Evolutionary conservation across 208 protist genomes (phyloP).

Genomic region (Tritrichomonas foetus): DNA sequence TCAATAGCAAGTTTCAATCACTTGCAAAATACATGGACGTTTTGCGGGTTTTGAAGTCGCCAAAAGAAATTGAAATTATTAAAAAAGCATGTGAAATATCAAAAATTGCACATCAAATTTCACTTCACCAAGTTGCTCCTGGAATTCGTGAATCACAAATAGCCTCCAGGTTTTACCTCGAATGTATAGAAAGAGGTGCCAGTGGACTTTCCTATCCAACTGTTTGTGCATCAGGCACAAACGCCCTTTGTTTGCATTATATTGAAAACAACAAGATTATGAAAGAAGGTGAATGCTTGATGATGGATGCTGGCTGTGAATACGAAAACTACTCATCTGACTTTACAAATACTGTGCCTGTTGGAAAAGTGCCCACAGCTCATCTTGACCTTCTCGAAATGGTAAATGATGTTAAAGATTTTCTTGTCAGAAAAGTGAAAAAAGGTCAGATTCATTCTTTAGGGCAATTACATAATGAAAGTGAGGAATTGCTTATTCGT

Average conservation of each 20-base stretch:
- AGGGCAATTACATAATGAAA: not conserved
- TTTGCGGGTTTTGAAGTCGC: not conserved
- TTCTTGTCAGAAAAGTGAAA: not conserved
- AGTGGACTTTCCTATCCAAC: not conserved
- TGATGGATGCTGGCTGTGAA: constrained; percentile 23
- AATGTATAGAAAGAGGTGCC: not conserved
- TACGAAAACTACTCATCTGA: not conserved
- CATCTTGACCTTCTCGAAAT: not conserved
- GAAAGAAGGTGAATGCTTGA: not conserved
- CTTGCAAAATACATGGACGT: not conserved
- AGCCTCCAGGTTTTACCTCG: not conserved
- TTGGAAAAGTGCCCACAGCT: not conserved
- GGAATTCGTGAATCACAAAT: not conserved
- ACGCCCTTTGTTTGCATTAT: not conserved
- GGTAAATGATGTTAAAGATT: constrained; percentile 30
- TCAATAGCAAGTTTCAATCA: not conserved
- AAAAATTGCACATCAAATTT: not conserved
- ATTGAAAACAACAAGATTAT: not conserved
- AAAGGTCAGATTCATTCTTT: not conserved
- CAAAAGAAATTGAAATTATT: constrained; percentile 18
- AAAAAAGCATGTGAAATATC: not conserved
- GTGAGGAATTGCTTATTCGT: not conserved
- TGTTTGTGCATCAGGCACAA: not conserved
- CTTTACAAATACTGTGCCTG: not conserved
- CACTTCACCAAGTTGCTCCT: not conserved